These are phyloP conservation scores for Aphanomyces cochlioides DNA, from an alignment of 352 stramenopile genomes.

Conservation along the genomic window DNA sequence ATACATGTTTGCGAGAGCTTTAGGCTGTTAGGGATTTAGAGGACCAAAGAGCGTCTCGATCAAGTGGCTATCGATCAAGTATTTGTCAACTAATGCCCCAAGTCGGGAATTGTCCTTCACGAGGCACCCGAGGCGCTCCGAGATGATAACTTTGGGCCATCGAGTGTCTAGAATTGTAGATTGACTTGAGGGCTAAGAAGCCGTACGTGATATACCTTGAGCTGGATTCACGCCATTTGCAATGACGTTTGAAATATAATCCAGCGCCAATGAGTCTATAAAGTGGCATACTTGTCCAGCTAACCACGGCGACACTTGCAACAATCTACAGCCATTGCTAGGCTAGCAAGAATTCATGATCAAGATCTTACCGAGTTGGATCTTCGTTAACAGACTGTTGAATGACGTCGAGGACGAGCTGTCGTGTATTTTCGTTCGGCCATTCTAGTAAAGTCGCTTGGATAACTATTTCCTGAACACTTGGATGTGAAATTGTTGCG, in stretches of 20 bases:
- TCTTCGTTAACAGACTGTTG: not conserved
- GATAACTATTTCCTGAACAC: not conserved
- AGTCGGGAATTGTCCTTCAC: not conserved
- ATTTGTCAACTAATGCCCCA: not conserved
- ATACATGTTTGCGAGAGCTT: too few species aligned
- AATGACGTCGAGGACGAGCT: slow-evolving; percentile 2
- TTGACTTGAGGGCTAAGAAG: not conserved
- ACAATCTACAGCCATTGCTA: not conserved
- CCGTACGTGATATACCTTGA: not conserved
- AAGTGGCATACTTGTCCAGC: not conserved
- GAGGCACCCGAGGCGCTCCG: slow-evolving; percentile 6
- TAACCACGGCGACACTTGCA: slow-evolving; percentile 5
- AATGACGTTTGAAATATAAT: not conserved
- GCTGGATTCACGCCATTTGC: not conserved
- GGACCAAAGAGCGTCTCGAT: not conserved
- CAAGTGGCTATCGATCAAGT: not conserved
- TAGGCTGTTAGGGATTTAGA: too few species aligned
- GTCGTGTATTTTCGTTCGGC: not conserved
- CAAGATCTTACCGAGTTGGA: not conserved
- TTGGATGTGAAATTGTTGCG: not conserved
- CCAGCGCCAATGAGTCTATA: not conserved
- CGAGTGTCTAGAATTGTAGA: not conserved
- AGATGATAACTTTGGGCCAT: not conserved
- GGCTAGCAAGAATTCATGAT: too few species aligned
- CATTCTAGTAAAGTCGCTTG: not conserved